Evolutionary conservation across 2,329 filamentous ascomycete genomes (phyloP), one percentile per base, ranked within the genome.

Genomic region (Aspergillus hiratsukae): DNA sequence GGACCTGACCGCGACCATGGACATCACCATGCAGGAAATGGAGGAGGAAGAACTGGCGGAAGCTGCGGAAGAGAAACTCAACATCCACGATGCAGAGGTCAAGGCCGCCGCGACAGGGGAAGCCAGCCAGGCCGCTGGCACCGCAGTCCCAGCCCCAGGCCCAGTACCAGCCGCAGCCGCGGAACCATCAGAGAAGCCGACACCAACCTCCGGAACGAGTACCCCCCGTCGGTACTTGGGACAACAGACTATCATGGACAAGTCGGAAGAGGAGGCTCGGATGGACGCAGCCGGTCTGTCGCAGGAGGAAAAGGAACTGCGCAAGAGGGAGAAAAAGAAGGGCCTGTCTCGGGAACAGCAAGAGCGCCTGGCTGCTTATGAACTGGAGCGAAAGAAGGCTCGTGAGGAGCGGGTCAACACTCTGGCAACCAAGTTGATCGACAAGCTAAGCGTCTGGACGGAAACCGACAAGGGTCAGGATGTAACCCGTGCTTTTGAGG

Each of bases 1-100:
- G 79, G 94, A 99, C 70, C 82, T 99, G 54, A 97, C 93, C 19
- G 91, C 91, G 69, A 96, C 92, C 48, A 97, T 99, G 93, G 94
- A 99, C 69, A 97, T 99, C 64, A 92, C 91, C 21, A 93, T 91
- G 86, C 82, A 89, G 55, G 86, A 87, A 59, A 85, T 86, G 73
- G 90, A 91, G 66, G 87, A 89, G 64, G 85, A 87, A 59, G 86
- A 80, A 28, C 78, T 81, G 40, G 82, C 81, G 4, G 80, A 82
- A 17, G 78, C 78, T 2, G 78, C 79, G n/a, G 77, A 78, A 55
- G 71, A 75, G 58, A 78, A 79, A 43, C 63, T 78, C 6, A 69
- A 79, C 53, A 68, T 78, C 17, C 76, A 78, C 21, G 77, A 80
- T 8, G 65, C 70, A 35, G 75, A 78, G 48, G 75, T 74, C 11